Base-by-base conservation (phyloP, 768 basidiomycete species). In the Pseudohyphozyma bogoriensis region DNA sequence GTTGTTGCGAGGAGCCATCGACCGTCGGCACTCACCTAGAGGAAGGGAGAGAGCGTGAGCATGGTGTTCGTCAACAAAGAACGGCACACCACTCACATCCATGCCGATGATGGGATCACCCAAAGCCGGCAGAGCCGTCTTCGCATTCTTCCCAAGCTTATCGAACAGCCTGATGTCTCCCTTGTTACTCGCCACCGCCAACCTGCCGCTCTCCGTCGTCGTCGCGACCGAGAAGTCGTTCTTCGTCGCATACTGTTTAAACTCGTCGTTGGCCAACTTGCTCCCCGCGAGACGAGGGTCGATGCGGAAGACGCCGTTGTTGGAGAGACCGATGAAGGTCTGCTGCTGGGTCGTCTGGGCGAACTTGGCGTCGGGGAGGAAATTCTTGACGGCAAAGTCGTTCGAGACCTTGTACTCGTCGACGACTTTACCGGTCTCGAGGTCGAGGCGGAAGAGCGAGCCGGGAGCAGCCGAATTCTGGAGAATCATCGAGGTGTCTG, bases 401-500 rank as follows among this genome's bases (percentile, higher is more conserved):
- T 96, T 89, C 72, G 91, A 85, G n/a, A 99, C 84, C 72, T 90
- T 93, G 91, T 90, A 96, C 73, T 99, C 95, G 72, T 99, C 95
- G 26, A 97, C 89, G 32, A 99, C 84, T 75, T 95, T 93, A 45
- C 89, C 95, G 29, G 84, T 83, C 74, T 93, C 75, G 63, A 99
- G 81, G 75, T 99, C 95, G 81, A 97, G 83, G 65, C 79, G 83
- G 76, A 83, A 95, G 45, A 99, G 76, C 0, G 90, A 84, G 69
- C 89, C 82, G 4, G 85, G 83, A 40, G 89, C 82, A 40, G 75
- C 72, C 5, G 89, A 83, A 71, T 95, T 86, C 82, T 88, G 87
- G 58, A 99, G 72, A 56, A 99, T 76, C 91, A 99, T 91, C 76
- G 89, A 89, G 46, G 83, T 81, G 73, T 99, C 95, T 82, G 57